A percentile compares a stretch with the other conserved stretches of the same genome.
Conservation (phyloP, 495 filamentous ascomycete genomes). For the Neurospora sublineolata region DNA sequence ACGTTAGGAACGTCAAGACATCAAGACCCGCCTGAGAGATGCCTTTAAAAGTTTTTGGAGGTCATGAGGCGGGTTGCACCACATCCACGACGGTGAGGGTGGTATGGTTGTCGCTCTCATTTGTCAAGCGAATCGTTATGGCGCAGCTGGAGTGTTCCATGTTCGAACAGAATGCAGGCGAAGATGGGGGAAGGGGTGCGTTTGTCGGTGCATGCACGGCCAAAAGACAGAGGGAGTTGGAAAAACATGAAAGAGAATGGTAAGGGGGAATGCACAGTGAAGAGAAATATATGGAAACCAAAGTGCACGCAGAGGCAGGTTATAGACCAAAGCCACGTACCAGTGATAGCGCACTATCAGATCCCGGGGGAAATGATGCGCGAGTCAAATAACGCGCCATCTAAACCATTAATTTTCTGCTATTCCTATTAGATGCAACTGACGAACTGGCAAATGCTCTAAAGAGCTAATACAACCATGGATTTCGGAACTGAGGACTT, state of each 20-base stretch:
- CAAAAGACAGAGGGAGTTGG: background rate
- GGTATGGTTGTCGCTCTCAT: background rate
- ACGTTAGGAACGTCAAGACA: background rate
- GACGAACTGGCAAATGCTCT: background rate
- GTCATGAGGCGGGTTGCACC: background rate
- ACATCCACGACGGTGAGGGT: background rate
- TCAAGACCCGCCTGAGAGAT: background rate
- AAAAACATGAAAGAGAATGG: background rate
- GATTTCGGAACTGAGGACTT: background rate
- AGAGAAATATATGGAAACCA: background rate
- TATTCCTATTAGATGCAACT: background rate
- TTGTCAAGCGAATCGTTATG: background rate
- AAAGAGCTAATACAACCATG: background rate
- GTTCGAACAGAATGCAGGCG: background rate
- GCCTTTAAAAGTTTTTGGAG: accelerated
- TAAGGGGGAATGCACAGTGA: background rate
- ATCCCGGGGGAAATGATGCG: accelerated
- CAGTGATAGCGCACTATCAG: background rate
- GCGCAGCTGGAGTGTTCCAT: background rate
- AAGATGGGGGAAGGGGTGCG: background rate
- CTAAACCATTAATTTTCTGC: background rate
- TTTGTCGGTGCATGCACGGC: background rate
- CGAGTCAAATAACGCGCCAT: background rate
- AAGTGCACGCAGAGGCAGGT: background rate
- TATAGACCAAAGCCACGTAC: background rate